phyloP scores from a whole-genome alignment of 495 filamentous ascomycete species.

The Aspergillus baeticus region DNA sequence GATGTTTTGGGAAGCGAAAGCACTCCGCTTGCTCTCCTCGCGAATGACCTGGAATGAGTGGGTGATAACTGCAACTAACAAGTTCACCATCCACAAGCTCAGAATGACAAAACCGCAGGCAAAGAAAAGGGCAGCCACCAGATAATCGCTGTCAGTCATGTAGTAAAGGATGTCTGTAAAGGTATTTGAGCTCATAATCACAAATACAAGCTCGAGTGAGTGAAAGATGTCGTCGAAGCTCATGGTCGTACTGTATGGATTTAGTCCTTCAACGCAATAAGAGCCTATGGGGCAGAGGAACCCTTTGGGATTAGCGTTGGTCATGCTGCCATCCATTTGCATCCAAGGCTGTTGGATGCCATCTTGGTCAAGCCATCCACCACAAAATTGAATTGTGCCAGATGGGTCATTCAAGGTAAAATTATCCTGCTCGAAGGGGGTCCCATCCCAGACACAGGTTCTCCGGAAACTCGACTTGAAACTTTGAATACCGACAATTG shows the following conservation, averaged over 20 bases:
- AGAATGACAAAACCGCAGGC: constrained; percentile 85
- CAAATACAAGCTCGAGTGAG: constrained; percentile 93
- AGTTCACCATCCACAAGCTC: constrained; percentile 94
- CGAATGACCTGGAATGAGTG: constrained; percentile 98
- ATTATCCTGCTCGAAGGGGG: constrained; percentile 28
- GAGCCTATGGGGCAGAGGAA: constrained; percentile 85
- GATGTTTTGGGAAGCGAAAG: constrained; percentile 79
- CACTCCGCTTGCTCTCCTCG: constrained; percentile 91
- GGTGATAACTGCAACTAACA: constrained; percentile 97
- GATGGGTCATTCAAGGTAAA: constrained; percentile 47
- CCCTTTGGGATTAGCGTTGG: constrained; percentile 67
- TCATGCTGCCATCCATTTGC: constrained; percentile 35
- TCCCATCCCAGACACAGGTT: constrained; percentile 83
- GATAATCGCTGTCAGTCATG: constrained; percentile 86
- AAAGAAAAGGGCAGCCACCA: constrained; percentile 81
- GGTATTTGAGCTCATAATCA: constrained; percentile 97
- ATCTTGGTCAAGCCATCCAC: constrained; percentile 66
- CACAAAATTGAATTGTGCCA: constrained; percentile 74
- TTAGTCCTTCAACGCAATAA: constrained; percentile 72
- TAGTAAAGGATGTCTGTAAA: constrained; percentile 94
- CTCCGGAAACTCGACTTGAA: constrained; percentile 94
- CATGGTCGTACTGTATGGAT: constrained; percentile 82
- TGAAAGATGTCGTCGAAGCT: constrained; percentile 94
- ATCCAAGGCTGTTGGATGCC: constrained; percentile 67
- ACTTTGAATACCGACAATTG: constrained; percentile 92